These are phyloP conservation scores for Geoglossum glabrum DNA, from an alignment of 495 filamentous ascomycete genomes.

Conservation along the genomic window DNA sequence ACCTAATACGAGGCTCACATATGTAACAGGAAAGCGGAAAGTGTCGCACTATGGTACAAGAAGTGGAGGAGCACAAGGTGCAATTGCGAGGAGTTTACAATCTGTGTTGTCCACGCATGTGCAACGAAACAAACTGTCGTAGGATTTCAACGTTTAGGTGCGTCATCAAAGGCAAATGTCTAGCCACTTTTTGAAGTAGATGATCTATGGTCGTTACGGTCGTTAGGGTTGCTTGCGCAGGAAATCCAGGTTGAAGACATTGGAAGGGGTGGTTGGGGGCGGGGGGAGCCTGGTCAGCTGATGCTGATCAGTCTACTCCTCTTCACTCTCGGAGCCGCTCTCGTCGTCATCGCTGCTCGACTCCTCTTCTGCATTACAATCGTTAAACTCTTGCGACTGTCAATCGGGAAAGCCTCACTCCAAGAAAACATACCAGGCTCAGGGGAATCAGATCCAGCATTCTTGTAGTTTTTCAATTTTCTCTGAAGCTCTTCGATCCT, in stretches of 20 bases:
- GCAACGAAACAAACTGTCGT: neutral
- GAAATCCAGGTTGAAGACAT: neutral
- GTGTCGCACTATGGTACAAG: neutral
- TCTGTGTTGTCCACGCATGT: neutral
- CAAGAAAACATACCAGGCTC: slow-evolving; percentile 13
- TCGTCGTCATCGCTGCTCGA: slow-evolving; percentile 17
- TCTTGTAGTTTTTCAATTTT: slow-evolving; percentile 21
- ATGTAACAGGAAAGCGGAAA: neutral
- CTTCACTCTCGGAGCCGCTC: slow-evolving; percentile 19
- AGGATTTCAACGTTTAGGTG: neutral
- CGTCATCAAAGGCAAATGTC: neutral
- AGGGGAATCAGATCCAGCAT: slow-evolving; percentile 5
- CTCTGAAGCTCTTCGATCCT: slow-evolving; percentile 60
- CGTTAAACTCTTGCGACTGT: neutral
- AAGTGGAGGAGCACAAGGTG: neutral
- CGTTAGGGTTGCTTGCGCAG: neutral
- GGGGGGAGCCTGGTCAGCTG: neutral
- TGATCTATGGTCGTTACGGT: neutral
- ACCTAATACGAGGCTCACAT: neutral
- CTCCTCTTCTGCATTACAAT: slow-evolving; percentile 7
- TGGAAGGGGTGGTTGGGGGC: neutral
- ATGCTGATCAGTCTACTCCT: slow-evolving; percentile 10
- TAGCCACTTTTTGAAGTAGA: neutral
- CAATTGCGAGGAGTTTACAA: neutral
- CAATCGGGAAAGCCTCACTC: neutral